These are phyloP conservation scores for Rosellinia necatrix DNA, from an alignment of 2,329 filamentous ascomycete genomes.

Conservation along the genomic window DNA sequence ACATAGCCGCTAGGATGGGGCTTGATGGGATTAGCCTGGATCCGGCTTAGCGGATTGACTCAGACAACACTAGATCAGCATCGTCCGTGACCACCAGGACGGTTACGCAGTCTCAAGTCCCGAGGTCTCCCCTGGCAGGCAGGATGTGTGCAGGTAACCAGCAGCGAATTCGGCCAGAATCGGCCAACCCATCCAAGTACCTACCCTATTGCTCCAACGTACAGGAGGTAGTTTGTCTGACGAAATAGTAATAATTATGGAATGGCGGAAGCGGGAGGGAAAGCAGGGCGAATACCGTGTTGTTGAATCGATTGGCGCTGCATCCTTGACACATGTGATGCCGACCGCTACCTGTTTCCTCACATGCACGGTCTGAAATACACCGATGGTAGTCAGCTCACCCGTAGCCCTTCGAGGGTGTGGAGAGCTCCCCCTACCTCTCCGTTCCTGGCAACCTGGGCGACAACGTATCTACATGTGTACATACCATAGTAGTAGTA, in stretches of 20 bases:
- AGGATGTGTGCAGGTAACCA: no score
- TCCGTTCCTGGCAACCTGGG: no score
- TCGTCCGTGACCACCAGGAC: conserved; percentile 7
- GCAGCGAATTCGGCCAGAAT: no score
- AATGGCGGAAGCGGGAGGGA: background rate
- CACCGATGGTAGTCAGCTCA: conserved; percentile 1
- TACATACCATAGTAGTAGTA: no score
- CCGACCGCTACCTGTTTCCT: background rate
- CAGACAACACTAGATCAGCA: conserved; percentile 19
- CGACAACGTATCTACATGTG: no score
- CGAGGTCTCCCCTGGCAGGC: no score
- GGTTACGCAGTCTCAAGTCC: background rate
- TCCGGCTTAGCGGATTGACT: conserved; percentile 20
- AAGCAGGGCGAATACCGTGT: background rate
- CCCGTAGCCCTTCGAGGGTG: conserved; percentile 1
- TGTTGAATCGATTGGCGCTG: background rate
- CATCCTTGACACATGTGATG: conserved; percentile 11
- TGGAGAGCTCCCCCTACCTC: conserved; percentile 23
- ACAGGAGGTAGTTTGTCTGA: no score
- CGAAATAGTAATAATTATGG: background rate
- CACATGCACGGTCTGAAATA: background rate
- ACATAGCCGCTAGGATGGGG: conserved; percentile 10
- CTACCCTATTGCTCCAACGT: no score
- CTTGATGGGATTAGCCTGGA: conserved; percentile 11
- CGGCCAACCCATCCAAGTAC: no score